phyloP scores from a whole-genome alignment of 345 rosid genomes.

The Lepidium didymum region DNA sequence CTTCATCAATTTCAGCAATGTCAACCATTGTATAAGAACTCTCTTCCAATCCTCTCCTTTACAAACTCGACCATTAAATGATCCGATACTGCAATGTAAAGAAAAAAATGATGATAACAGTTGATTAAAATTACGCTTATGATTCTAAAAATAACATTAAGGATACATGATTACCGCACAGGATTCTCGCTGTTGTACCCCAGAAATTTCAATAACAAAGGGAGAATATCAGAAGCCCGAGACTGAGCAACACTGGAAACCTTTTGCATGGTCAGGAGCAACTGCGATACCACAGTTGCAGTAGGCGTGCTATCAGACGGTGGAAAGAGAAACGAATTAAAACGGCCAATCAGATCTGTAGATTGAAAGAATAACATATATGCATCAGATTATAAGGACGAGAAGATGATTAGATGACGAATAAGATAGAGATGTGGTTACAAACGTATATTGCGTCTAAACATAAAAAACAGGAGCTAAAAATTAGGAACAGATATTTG shows the following conservation, averaged over 20 bases:
- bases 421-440: not conserved
- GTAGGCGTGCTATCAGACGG: slow-evolving; percentile 49
- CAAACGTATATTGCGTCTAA: not conserved
- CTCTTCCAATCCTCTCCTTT: slow-evolving; percentile 77
- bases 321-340: slow-evolving; percentile 44
- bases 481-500: not conserved
- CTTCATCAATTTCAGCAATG: slow-evolving; percentile 66
- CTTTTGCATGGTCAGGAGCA: slow-evolving; percentile 76
- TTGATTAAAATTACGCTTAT: not conserved
- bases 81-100: slow-evolving; percentile 50
- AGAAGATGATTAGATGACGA: not conserved
- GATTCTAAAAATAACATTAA: not conserved
- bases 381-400: slow-evolving; percentile 3
- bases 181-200: slow-evolving; percentile 52
- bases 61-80: slow-evolving; percentile 40
- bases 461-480: not conserved
- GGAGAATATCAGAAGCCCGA: slow-evolving; percentile 58
- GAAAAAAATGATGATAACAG: not conserved
- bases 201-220: slow-evolving; percentile 69
- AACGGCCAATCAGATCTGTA: slow-evolving; percentile 56
- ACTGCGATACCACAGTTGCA: slow-evolving; percentile 42
- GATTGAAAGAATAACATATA: not conserved
- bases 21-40: slow-evolving; percentile 77
- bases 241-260: slow-evolving; percentile 56
- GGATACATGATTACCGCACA: slow-evolving; percentile 44